Conservation (phyloP, 345 rosid genomes). For the Eucalyptus cladocalyx region DNA sequence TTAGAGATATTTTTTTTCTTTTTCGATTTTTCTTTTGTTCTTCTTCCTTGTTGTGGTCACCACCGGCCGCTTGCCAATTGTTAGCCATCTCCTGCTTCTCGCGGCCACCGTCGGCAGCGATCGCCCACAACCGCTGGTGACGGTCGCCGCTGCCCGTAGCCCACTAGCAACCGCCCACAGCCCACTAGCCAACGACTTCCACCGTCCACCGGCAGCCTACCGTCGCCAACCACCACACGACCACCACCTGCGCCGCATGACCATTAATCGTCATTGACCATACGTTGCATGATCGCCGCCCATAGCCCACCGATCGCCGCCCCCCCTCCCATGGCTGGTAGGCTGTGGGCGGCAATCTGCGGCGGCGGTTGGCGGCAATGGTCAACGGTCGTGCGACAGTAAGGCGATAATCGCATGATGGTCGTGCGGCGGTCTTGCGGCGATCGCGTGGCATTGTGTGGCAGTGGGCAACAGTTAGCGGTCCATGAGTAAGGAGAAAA, state of each 20-base stretch:
- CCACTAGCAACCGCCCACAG: too few species aligned
- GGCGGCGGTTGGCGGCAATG: accelerated
- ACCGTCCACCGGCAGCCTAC: accelerated
- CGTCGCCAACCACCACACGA: too few species aligned
- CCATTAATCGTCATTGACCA: accelerated
- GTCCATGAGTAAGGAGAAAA: too few species aligned
- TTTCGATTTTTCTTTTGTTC: too few species aligned
- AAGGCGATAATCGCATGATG: accelerated
- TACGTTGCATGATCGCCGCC: too few species aligned
- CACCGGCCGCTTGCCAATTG: accelerated
- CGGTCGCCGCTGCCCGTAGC: accelerated
- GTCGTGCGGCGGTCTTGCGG: accelerated
- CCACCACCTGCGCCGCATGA: accelerated
- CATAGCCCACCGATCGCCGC: accelerated
- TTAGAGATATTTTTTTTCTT: too few species aligned
- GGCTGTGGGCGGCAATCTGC: too few species aligned
- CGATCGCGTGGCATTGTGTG: accelerated
- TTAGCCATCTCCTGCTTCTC: accelerated
- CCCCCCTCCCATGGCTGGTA: too few species aligned
- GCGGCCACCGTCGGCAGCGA: accelerated
- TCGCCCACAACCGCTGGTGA: accelerated
- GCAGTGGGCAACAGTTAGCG: accelerated
- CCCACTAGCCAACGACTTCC: too few species aligned
- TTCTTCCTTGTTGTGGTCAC: too few species aligned
- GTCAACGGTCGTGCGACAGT: accelerated